A percentile compares a stretch with the other conserved stretches of the same genome.
phyloP scores from a whole-genome alignment of 2,329 filamentous ascomycete genomes.

The Ascosphaera apis region DNA sequence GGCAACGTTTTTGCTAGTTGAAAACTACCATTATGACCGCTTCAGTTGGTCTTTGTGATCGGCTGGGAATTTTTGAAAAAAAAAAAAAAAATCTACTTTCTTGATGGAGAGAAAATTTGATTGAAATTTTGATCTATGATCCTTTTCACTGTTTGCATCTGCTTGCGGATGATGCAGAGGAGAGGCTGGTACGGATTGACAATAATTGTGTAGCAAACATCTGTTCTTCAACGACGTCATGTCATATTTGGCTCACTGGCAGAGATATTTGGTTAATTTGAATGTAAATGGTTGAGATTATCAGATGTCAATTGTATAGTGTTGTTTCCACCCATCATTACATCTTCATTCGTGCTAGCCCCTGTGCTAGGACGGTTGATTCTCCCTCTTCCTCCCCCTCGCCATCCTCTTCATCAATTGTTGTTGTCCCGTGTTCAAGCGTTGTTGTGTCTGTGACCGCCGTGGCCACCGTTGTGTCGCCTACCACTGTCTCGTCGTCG shows the following conservation, averaged over 20 bases:
- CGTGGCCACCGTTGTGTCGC: not conserved
- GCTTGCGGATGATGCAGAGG: constrained; percentile 6
- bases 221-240: no score
- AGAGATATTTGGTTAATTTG: no score
- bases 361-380: not conserved
- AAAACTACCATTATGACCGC: constrained; percentile 56
- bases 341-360: not conserved
- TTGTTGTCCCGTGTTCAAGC: not conserved
- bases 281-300: not conserved
- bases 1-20: constrained; percentile 68
- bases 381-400: not conserved
- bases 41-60: constrained; percentile 43
- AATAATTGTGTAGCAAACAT: no score
- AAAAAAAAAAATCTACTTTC: constrained; percentile 5
- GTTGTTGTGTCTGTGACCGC: not conserved
- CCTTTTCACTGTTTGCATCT: constrained; percentile 7
- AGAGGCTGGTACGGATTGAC: constrained; percentile 3
- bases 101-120: not conserved
- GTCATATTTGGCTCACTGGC: no score
- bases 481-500: not conserved
- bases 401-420: not conserved
- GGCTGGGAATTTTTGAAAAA: constrained; percentile 56
- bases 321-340: not conserved
- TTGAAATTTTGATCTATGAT: not conserved
- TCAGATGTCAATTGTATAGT: no score